These are phyloP conservation scores for Soucietia sequanensis DNA, from an alignment of 805 yeast genomes.

Conservation along the genomic window DNA sequence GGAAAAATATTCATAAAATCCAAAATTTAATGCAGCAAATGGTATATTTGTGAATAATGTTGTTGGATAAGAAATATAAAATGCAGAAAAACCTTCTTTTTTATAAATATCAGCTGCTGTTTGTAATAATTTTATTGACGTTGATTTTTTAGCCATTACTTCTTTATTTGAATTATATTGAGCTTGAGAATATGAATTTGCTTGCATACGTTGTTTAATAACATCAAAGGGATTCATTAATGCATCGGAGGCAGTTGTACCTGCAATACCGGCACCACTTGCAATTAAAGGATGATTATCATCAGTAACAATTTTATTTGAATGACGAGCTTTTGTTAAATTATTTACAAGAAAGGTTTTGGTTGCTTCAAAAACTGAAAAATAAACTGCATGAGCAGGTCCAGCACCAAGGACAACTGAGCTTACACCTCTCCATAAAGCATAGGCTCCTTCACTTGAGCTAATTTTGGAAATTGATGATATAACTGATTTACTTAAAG, in stretches of 20 bases:
- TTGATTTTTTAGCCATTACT: slow-evolving; percentile 9
- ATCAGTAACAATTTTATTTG: slow-evolving; percentile 51
- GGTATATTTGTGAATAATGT: slow-evolving; percentile 91
- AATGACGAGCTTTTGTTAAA: slow-evolving; percentile 26
- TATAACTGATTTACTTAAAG: slow-evolving; percentile 46
- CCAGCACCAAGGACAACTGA: slow-evolving; percentile 97
- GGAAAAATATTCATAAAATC: slow-evolving; percentile 85
- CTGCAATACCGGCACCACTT: slow-evolving; percentile 84
- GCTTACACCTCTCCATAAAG: slow-evolving; percentile 91
- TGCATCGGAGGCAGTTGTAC: slow-evolving; percentile 91
- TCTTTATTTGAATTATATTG: too few relatives aligned
- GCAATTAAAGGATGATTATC: slow-evolving; percentile 80
- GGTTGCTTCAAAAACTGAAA: slow-evolving; percentile 86
- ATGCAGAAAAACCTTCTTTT: slow-evolving; percentile 72
- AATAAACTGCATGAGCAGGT: slow-evolving; percentile 97
- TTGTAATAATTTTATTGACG: slow-evolving; percentile 29
- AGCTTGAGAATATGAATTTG: slow-evolving; percentile 10
- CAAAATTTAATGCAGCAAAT: slow-evolving; percentile 91
- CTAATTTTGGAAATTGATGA: slow-evolving; percentile 71
- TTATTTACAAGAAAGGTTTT: slow-evolving; percentile 55
- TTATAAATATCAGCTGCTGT: slow-evolving; percentile 50
- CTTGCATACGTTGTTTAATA: slow-evolving; percentile 92
- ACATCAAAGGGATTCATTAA: slow-evolving; percentile 98
- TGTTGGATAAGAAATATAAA: slow-evolving; percentile 91
- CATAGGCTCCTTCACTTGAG: slow-evolving; percentile 83